Evolutionary conservation across 768 basidiomycete species (phyloP).

Genomic region (Xerocomellus intermedius): DNA sequence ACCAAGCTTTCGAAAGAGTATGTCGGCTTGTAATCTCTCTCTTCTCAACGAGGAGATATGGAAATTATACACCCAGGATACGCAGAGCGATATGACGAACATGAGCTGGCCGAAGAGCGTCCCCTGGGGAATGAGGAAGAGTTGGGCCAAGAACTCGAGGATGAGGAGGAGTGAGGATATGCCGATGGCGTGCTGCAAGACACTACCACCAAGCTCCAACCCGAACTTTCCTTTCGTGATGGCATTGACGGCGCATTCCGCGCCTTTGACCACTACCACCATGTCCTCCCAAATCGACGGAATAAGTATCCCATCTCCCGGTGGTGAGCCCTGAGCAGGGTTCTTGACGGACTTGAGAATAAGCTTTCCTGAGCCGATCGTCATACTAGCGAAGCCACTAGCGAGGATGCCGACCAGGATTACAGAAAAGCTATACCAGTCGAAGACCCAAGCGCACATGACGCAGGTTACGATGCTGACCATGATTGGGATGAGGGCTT

Average conservation of each 20-base stretch:
- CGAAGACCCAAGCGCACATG: conserved; percentile 22
- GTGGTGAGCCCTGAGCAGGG: conserved; percentile 19
- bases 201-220: conserved; percentile 8
- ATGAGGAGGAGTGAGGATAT: conserved; percentile 29
- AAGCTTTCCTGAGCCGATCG: conserved; percentile 27
- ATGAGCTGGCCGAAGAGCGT: conserved; percentile 35
- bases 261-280: conserved; percentile 29
- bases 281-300: conserved; percentile 11
- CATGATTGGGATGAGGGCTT: conserved; percentile 26
- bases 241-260: conserved; percentile 25
- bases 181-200: conserved; percentile 13
- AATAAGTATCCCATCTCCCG: conserved; percentile 29
- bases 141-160: conserved; percentile 31
- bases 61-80: conserved; percentile 36
- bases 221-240: conserved; percentile 30
- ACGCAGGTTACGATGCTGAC: conserved; percentile 23
- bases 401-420: conserved; percentile 33
- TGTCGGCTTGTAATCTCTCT: conserved; percentile 17
- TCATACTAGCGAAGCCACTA: conserved; percentile 26
- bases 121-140: conserved; percentile 34
- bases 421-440: conserved; percentile 33
- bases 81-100: conserved; percentile 31
- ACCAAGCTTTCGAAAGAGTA: conserved; percentile 18
- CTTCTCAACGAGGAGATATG: conserved; percentile 33
- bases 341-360: conserved; percentile 5